Evolutionary conservation across 2,329 filamentous ascomycete genomes (phyloP).

Genomic region (Fusarium goolgardi): DNA sequence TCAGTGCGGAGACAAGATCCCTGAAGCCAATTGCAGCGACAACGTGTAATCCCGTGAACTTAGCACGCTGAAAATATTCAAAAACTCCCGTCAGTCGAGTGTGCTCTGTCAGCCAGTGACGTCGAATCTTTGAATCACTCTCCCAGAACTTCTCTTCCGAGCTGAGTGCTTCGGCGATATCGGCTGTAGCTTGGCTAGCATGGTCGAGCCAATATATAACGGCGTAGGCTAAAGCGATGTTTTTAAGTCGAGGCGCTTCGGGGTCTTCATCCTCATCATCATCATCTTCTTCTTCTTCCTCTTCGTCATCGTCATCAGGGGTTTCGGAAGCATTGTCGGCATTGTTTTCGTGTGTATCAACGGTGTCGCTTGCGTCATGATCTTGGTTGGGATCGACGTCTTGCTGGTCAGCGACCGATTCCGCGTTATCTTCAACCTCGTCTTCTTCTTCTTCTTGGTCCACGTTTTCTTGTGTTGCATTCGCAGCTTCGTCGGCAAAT

Average conservation of each 20-base stretch:
- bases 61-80: constrained; percentile 45
- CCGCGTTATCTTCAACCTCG: constrained; percentile 6
- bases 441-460: not conserved
- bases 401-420: constrained; percentile 15
- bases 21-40: constrained; percentile 54
- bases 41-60: constrained; percentile 54
- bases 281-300: not conserved
- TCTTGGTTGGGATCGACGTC: not conserved
- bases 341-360: constrained; percentile 10
- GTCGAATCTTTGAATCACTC: constrained; percentile 50
- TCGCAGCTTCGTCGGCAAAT: constrained; percentile 34
- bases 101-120: constrained; percentile 55
- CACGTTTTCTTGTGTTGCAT: constrained; percentile 5
- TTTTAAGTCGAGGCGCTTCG: constrained; percentile 46
- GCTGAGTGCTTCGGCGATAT: constrained; percentile 57
- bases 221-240: constrained; percentile 51
- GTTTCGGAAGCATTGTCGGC: constrained; percentile 17
- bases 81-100: constrained; percentile 50
- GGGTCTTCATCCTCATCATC: constrained; percentile 38
- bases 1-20: constrained; percentile 53
- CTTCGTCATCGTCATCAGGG: not conserved
- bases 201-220: constrained; percentile 57
- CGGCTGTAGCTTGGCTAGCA: constrained; percentile 55
- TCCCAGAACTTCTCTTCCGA: constrained; percentile 55
- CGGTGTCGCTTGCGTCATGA: not conserved